Evolutionary conservation across 352 stramenopile species (phyloP), one percentile per base, ranked within the genome.

Genomic region (Phytopythium vexans): DNA sequence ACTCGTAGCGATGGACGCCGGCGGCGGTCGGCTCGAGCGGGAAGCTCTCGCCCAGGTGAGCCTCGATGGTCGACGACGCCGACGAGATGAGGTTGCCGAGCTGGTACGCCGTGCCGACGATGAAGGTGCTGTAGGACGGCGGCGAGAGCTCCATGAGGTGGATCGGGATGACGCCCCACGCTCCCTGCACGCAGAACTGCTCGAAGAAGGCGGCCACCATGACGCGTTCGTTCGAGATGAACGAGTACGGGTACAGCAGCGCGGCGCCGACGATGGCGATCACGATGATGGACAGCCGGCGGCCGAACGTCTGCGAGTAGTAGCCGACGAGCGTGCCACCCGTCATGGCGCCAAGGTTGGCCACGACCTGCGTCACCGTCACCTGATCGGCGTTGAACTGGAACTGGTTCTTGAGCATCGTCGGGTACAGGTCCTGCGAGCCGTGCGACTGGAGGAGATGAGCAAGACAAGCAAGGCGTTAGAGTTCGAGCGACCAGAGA

Each of bases 61-160:
- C 53, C 44, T 85, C 74, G 36, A 85, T 82, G 8, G 71, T 82
- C 21, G 71, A 71, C n/a, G 74, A 68, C 6, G 74, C 62, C 0
- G 74, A 77, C 39, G 74, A 79, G 56, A 80, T 67, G 31, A 85
- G 49, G 54, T 82, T 85, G 42, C 74, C 74, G 14, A 85, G 71
- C 31, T 85, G 74, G 44, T 85, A 85, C 0, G 66, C 52, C 3
- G 74, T 82, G 12, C 74, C 74, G 10, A 75, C 63, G 35, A 85
- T 47, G 34, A 85, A 76, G 0, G 71, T 65, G 34, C 54, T 70
- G 66, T 82, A 85, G 1, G 68, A 75, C 8, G 74, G 71, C 34
- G 74, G 74, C 10, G 74, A 74, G 8, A 85, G 54, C 57, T 85
- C 74, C 66, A 85, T 77, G 14, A 85, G 56, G 56, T 82, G 68